phyloP scores from a whole-genome alignment of 2,329 filamentous ascomycete genomes.

The Pseudogymnoascus sp. region DNA sequence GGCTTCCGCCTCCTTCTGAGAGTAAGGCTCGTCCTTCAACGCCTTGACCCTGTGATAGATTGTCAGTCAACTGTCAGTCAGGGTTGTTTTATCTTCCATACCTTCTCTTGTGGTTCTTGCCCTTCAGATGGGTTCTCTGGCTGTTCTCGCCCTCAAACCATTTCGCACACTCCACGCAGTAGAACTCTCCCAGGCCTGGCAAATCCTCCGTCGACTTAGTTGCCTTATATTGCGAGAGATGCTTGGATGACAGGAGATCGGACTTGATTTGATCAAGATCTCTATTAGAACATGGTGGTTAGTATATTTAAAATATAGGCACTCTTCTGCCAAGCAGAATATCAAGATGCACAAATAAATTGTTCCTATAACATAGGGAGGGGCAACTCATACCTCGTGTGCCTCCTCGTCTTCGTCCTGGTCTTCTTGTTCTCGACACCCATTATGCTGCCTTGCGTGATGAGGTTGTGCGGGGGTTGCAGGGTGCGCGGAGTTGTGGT shows the following conservation, averaged over 20 bases:
- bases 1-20: constrained; percentile 77
- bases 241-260: constrained; percentile 70
- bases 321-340: neutral
- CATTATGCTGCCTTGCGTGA: constrained; percentile 39
- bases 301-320: neutral
- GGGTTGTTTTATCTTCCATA: constrained; percentile 31
- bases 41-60: constrained; percentile 60
- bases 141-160: constrained; percentile 87
- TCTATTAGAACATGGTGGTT: constrained; percentile 39
- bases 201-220: constrained; percentile 79
- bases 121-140: constrained; percentile 66
- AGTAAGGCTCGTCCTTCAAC: constrained; percentile 76
- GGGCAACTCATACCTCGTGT: constrained; percentile 48
- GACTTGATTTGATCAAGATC: constrained; percentile 88
- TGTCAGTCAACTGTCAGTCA: neutral
- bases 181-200: constrained; percentile 75
- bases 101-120: constrained; percentile 92
- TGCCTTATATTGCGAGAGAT: constrained; percentile 70
- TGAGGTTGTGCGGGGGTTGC: neutral
- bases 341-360: neutral
- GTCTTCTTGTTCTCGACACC: constrained; percentile 59
- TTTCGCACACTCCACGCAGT: constrained; percentile 90
- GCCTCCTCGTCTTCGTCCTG: constrained; percentile 67
- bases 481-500: neutral
- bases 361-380: neutral